A percentile compares a stretch with the other conserved stretches of the same genome.
Conservation (phyloP, 2,329 filamentous ascomycete genomes). For the Ceratocystis alfenasii region DNA sequence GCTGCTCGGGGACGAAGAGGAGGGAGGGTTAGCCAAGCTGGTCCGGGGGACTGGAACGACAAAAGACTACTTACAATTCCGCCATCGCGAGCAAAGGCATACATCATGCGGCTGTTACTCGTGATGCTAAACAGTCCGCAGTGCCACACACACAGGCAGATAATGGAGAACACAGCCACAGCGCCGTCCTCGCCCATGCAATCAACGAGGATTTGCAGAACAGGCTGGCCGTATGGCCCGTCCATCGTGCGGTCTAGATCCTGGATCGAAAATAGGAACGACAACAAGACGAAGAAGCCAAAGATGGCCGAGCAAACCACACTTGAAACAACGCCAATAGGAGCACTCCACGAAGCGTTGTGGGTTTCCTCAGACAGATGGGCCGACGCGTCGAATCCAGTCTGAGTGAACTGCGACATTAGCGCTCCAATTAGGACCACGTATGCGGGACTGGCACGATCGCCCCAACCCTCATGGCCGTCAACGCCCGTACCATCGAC, state of each 20-base stretch:
- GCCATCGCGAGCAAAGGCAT: conserved; percentile 44
- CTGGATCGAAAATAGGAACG: conserved; percentile 47
- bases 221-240: conserved; percentile 39
- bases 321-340: conserved; percentile 45
- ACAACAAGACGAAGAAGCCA: conserved; percentile 47
- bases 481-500: conserved; percentile 41
- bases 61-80: conserved; percentile 33
- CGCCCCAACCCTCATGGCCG: conserved; percentile 39
- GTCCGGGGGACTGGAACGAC: neutral
- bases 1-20: conserved; percentile 26
- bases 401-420: conserved; percentile 40
- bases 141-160: conserved; percentile 51
- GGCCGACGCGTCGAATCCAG: conserved; percentile 44
- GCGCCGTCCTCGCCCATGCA: conserved; percentile 44
- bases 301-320: conserved; percentile 45
- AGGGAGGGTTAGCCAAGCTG: neutral
- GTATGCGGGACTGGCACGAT: conserved; percentile 42
- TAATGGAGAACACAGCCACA: conserved; percentile 41
- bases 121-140: conserved; percentile 48
- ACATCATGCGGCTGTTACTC: conserved; percentile 48
- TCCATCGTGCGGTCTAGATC: conserved; percentile 40
- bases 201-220: conserved; percentile 48
- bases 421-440: conserved; percentile 43
- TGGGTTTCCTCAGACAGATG: conserved; percentile 47
- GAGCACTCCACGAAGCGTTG: conserved; percentile 45